These are phyloP conservation scores for Rauvolfia tetraphylla DNA, from an alignment of 257 asterid genomes.

Conservation along the genomic window DNA sequence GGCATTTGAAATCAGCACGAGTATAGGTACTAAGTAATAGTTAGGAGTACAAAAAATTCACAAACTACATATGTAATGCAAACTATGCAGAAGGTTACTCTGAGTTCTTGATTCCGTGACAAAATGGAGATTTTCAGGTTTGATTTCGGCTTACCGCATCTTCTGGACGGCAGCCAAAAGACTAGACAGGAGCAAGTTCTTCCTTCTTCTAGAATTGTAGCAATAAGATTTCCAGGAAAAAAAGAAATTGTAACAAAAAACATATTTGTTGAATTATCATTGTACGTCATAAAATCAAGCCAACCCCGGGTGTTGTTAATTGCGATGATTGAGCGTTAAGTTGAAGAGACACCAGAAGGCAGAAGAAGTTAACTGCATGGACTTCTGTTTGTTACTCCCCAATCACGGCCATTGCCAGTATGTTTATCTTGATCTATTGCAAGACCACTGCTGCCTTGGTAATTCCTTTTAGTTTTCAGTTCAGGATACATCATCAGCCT, in stretches of 20 bases:
- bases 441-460: not conserved
- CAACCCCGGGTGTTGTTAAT: not conserved
- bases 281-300: not conserved
- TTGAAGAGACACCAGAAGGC: not conserved
- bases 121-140: not conserved
- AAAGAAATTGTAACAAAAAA: not conserved
- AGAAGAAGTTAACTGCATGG: not conserved
- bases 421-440: not conserved
- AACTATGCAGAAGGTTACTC: not conserved
- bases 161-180: not conserved
- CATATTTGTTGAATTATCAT: not conserved
- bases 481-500: slow-evolving; percentile 4
- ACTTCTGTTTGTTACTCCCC: not conserved
- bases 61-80: too few relatives aligned
- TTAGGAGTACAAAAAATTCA: too few relatives aligned
- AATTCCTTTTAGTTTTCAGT: not conserved
- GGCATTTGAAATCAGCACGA: not conserved
- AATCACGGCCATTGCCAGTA: not conserved
- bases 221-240: not conserved
- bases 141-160: not conserved
- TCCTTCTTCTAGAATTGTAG: not conserved
- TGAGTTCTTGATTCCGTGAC: not conserved
- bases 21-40: not conserved
- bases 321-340: not conserved
- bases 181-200: not conserved